Evolutionary conservation across 176 grass and related monocot species (phyloP).

Genomic region (sorghum (Sorghum bicolor)): DNA sequence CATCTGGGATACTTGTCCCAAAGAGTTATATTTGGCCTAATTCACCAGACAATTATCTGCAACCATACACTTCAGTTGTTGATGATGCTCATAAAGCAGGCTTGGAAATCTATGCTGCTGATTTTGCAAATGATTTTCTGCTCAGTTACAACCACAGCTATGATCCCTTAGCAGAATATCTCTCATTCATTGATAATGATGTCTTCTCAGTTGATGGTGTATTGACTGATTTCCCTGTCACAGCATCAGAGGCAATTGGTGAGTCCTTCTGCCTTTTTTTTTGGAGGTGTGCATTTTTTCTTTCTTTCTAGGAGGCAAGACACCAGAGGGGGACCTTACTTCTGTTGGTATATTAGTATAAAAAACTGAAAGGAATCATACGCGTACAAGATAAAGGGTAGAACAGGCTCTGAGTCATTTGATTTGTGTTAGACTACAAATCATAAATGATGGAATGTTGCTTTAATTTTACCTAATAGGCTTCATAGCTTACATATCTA

Average conservation of each 20-base stretch:
- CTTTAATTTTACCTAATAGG: neutral
- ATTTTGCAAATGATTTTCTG: slow-evolving; percentile 71
- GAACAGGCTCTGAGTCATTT: neutral
- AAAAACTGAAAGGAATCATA: neutral
- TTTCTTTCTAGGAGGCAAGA: neutral
- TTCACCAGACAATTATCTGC: slow-evolving; percentile 74
- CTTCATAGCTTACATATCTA: neutral
- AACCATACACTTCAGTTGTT: slow-evolving; percentile 54
- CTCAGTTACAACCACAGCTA: slow-evolving; percentile 88
- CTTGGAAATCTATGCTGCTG: slow-evolving; percentile 78
- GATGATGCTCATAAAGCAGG: slow-evolving; percentile 83
- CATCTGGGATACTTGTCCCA: slow-evolving; percentile 90
- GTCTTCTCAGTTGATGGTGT: slow-evolving; percentile 91
- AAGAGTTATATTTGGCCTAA: slow-evolving; percentile 84
- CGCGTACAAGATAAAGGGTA: neutral
- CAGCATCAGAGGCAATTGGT: slow-evolving; percentile 72
- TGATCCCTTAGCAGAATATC: slow-evolving; percentile 81
- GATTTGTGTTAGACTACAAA: neutral
- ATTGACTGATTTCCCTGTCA: slow-evolving; percentile 77
- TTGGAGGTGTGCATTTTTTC: neutral
- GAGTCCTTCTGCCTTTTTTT: slow-evolving; percentile 25
- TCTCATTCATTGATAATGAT: slow-evolving; percentile 75
- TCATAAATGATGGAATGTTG: neutral
- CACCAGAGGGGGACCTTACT: neutral
- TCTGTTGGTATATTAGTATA: neutral